phyloP scores from a whole-genome alignment of 805 yeast genomes.

The Isabelozyma rhagii region DNA sequence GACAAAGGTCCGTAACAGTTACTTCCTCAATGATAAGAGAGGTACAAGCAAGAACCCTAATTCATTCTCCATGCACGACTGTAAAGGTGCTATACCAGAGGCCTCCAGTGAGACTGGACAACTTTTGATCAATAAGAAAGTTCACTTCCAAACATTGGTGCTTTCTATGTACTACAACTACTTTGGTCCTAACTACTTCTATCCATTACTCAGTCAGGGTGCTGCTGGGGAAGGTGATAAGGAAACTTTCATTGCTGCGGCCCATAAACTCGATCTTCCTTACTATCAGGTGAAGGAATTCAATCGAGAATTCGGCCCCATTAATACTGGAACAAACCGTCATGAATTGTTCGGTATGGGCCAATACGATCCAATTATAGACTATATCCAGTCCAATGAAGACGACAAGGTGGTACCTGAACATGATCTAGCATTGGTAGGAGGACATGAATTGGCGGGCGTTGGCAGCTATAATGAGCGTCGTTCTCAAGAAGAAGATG shows the following conservation, averaged over 20 bases:
- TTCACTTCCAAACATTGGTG: slow-evolving; percentile 28
- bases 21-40: slow-evolving; percentile 22
- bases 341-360: slow-evolving; percentile 35
- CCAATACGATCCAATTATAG: slow-evolving; percentile 35
- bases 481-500: not conserved
- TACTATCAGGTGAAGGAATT: slow-evolving; percentile 37
- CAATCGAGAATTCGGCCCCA: slow-evolving; percentile 36
- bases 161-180: slow-evolving; percentile 37
- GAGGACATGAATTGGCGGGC: not conserved
- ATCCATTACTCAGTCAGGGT: slow-evolving; percentile 38
- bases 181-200: slow-evolving; percentile 34
- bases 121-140: slow-evolving; percentile 29
- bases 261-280: slow-evolving; percentile 33
- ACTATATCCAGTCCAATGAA: slow-evolving; percentile 16
- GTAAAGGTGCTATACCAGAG: slow-evolving; percentile 31
- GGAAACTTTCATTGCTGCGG: slow-evolving; percentile 41
- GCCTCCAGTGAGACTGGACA: slow-evolving; percentile 41
- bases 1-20: slow-evolving; percentile 21
- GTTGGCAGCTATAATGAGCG: slow-evolving; percentile 3
- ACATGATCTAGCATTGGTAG: not conserved
- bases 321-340: slow-evolving; percentile 12
- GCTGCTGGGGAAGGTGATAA: slow-evolving; percentile 44
- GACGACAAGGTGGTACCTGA: not conserved
- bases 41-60: slow-evolving; percentile 11
- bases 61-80: slow-evolving; percentile 22